phyloP scores from a whole-genome alignment of 106 monocot genomes.

The Ottelia alismoides region DNA sequence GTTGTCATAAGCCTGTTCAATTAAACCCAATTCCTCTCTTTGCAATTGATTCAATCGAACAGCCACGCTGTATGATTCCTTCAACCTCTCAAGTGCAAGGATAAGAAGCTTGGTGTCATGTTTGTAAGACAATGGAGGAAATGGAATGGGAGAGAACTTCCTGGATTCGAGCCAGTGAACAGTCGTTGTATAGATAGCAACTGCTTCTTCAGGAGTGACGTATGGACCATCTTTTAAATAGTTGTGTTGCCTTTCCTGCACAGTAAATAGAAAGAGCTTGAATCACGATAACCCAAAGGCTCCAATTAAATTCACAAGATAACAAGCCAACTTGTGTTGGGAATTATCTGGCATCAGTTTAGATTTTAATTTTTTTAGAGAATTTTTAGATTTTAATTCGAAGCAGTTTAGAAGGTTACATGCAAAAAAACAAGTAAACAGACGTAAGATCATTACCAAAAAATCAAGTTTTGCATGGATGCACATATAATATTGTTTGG shows the following conservation, averaged over 20 bases:
- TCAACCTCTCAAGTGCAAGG: constrained; percentile 87
- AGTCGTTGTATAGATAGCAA: constrained; percentile 96
- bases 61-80: constrained; percentile 97
- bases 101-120: constrained; percentile 99
- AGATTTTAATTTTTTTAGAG: no score
- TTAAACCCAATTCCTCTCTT: constrained; percentile 94
- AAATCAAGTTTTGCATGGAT: no score
- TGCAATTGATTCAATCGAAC: constrained; percentile 94
- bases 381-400: no score
- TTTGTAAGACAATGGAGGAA: constrained; percentile 97
- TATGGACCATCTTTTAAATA: constrained; percentile 99
- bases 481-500: no score
- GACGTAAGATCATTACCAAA: no score
- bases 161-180: constrained; percentile 99
- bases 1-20: constrained; percentile 99
- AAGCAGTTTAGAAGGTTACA: no score
- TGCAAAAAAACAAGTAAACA: no score
- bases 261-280: no score
- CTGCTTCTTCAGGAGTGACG: constrained; percentile 98
- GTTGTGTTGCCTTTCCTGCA: constrained; percentile 96
- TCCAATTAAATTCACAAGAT: no score
- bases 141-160: constrained; percentile 97
- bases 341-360: no score
- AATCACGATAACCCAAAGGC: no score
- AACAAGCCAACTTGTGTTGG: no score